Evolutionary conservation across 495 filamentous ascomycete species (phyloP).

Genomic region (Aspergillus indologenus): DNA sequence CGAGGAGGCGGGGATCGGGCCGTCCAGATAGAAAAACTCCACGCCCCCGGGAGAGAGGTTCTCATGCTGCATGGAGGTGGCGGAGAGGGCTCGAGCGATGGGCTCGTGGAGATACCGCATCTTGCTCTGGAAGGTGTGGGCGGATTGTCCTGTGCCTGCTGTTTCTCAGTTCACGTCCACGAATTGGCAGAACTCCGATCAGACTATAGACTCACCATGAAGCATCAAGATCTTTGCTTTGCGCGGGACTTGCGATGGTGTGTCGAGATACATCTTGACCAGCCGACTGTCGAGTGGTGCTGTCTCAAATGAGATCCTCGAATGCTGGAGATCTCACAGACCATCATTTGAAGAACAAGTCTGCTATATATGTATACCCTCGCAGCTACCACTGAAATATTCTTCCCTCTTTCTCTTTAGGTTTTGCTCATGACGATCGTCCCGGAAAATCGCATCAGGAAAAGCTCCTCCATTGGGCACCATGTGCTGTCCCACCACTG

Average conservation of each 20-base stretch:
- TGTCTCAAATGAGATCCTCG: too few species aligned
- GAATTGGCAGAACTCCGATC: not conserved
- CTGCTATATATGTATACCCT: too few species aligned
- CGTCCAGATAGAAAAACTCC: slow-evolving; percentile 4
- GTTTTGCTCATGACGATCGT: not conserved
- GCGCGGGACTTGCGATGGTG: not conserved
- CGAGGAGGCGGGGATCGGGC: not conserved
- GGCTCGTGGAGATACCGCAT: slow-evolving; percentile 2
- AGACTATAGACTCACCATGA: not conserved
- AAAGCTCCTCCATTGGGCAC: not conserved
- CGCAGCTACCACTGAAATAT: too few species aligned
- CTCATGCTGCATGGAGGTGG: not conserved
- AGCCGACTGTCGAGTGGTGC: too few species aligned
- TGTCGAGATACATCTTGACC: not conserved
- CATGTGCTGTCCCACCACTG: not conserved
- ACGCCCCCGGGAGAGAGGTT: not conserved
- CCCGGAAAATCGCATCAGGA: not conserved
- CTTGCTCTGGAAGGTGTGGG: slow-evolving; percentile 2
- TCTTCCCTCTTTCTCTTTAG: not conserved
- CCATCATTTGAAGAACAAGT: too few species aligned
- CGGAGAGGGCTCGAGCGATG: not conserved
- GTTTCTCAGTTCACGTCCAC: not conserved
- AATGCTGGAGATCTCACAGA: too few species aligned
- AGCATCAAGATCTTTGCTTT: slow-evolving; percentile 5
- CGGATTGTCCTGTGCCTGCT: slow-evolving; percentile 2